phyloP scores from a whole-genome alignment of 2,329 filamentous ascomycete species.

The Aureobasidium mangrovei region DNA sequence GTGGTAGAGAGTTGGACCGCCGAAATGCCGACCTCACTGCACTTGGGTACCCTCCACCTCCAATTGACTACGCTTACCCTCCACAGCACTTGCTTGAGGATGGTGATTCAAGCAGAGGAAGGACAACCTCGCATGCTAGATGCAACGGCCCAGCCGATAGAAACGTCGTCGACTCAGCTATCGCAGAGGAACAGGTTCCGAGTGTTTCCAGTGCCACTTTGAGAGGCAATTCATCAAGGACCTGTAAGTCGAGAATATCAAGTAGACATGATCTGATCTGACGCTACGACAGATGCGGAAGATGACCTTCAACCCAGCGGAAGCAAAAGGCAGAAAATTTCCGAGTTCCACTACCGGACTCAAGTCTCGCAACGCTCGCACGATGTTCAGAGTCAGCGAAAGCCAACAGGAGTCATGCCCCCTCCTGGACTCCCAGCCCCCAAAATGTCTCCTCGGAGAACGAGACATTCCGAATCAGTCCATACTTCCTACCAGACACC shows the following conservation, averaged over 20 bases:
- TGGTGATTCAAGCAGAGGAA: not conserved
- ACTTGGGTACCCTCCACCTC: not conserved
- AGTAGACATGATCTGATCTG: not conserved
- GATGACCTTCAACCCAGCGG: not conserved
- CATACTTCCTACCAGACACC: too few relatives aligned
- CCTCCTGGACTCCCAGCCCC: not conserved
- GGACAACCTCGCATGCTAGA: not conserved
- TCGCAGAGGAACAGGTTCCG: not conserved
- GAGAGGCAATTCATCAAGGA: conserved; percentile 1
- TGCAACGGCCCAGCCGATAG: not conserved
- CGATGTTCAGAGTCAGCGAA: not conserved
- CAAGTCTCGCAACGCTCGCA: not conserved
- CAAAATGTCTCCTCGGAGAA: not conserved
- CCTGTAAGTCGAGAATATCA: not conserved
- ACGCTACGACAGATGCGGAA: not conserved
- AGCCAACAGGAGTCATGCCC: not conserved
- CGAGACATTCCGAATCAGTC: not conserved
- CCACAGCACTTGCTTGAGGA: not conserved
- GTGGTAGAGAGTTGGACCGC: conserved; percentile 3
- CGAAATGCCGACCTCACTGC: not conserved
- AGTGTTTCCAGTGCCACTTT: conserved; percentile 8
- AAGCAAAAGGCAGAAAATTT: not conserved
- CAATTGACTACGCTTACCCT: not conserved
- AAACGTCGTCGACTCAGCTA: not conserved
- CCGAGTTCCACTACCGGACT: not conserved